Percentiles rank a stretch among this genome's conserved stretches.
Conservation (phyloP, 371 early-diverging fungal species). For the Phascolomyces articulosus region DNA sequence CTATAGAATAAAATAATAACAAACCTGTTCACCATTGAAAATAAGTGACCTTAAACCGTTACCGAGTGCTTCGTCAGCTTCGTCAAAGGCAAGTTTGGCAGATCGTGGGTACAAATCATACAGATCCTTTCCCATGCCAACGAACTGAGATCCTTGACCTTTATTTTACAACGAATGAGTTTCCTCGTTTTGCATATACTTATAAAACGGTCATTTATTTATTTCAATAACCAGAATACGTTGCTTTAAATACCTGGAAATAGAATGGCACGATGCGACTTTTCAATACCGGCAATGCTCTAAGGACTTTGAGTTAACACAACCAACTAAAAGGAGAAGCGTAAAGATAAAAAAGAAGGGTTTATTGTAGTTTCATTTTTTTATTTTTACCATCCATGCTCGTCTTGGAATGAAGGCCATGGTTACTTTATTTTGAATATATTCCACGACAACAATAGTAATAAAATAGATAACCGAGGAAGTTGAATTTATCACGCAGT, state of each 20-base stretch:
- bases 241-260: slow-evolving; percentile 46
- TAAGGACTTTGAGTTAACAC: slow-evolving; percentile 7
- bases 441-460: no score
- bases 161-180: no score
- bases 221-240: no score
- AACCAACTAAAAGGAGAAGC: neutral
- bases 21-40: slow-evolving; percentile 83
- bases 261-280: slow-evolving; percentile 53
- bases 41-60: slow-evolving; percentile 72
- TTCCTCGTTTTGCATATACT: no score
- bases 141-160: slow-evolving; percentile 87
- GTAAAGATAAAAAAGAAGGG: no score
- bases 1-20: neutral
- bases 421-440: neutral
- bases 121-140: slow-evolving; percentile 95
- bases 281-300: slow-evolving; percentile 58
- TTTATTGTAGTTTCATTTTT: neutral
- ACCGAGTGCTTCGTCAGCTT: slow-evolving; percentile 85
- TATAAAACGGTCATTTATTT: no score
- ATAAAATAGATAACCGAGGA: no score
- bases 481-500: no score
- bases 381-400: slow-evolving; percentile 18
- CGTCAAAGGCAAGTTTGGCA: slow-evolving; percentile 85
- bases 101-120: slow-evolving; percentile 69
- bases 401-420: slow-evolving; percentile 10